Evolutionary conservation across 2,329 filamentous ascomycete genomes (phyloP), one percentile per base, ranked within the genome.

Genomic region (Alternaria brassicae): DNA sequence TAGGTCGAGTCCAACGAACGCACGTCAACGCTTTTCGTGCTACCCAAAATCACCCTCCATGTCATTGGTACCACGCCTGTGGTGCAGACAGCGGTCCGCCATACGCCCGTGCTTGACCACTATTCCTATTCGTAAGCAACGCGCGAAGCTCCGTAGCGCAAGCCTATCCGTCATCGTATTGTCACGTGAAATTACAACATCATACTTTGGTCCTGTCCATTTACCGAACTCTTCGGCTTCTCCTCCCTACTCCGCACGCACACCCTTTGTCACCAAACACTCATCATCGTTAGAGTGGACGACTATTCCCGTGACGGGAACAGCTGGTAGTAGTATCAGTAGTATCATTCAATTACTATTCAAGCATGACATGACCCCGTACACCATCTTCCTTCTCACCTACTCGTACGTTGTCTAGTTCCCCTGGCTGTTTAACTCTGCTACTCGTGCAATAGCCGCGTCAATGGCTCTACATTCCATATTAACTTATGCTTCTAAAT

Each of bases 51-150:
- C 15, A 7, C 37, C 44, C 36, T 49, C 57, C 27, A 40, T 53
- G 47, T 37, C 50, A 53, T 44, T 62, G 52, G 56, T 62, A 56
- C 52, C 53, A 39, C 32, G 37, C 53, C 51, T 42, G 52, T 55
- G 59, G 54, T 61, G 54, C 42, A 61, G 58, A 49, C 42, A 57
- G 54, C 58, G 41, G 53, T 60, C 58, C 58, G 55, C 45, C 32
- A 55, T n/a, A 54, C 27, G 40, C 42, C 59, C 59, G 55, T 58
- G 59, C 41, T 45, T 34, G 42, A 36, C 53, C 47, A 45, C 34
- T 27, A 40, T 52, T 48, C 17, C 51, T 27, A 32, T 47, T 28
- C 41, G 19, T 32, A 21, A 28, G 30, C 39, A 39, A 28, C 34
- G 23, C 48, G 28, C 21, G 19, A 48, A 36, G 28, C 53, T 55